Conservation (phyloP, 345 rosid species). For the Rhodamnia argentea region DNA sequence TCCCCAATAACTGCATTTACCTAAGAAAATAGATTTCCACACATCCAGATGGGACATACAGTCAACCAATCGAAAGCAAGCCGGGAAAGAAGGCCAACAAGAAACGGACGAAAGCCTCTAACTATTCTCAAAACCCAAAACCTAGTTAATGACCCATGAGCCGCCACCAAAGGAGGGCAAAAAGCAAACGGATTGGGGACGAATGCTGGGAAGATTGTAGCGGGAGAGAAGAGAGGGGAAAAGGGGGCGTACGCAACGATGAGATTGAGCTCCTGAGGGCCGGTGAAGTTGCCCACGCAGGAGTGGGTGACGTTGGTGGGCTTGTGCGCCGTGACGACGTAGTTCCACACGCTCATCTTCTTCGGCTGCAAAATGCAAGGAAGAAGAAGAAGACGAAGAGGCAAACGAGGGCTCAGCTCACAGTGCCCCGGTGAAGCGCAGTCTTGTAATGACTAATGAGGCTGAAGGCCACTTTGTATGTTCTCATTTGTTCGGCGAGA, state of each 20-base stretch:
- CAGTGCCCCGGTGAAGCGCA: too few relatives aligned
- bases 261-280: conserved; percentile 90
- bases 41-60: neutral
- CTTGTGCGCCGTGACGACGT: conserved; percentile 50
- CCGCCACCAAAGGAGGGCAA: neutral
- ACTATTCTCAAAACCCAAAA: neutral
- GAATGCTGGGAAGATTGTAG: neutral
- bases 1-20: neutral
- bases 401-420: too few relatives aligned
- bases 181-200: neutral
- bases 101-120: neutral
- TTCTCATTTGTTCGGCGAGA: too few relatives aligned
- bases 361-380: too few relatives aligned
- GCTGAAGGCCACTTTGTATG: too few relatives aligned
- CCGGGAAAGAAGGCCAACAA: neutral
- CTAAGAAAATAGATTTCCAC: neutral
- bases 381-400: too few relatives aligned
- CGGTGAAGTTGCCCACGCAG: conserved; percentile 94
- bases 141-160: neutral
- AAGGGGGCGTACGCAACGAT: conserved; percentile 51
- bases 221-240: neutral
- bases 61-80: neutral
- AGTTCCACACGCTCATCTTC: conserved; percentile 43
- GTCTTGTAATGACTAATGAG: too few relatives aligned
- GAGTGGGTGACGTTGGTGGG: conserved; percentile 92